Conservation (phyloP, 768 basidiomycete genomes). For the Kwoniella shandongensis region DNA sequence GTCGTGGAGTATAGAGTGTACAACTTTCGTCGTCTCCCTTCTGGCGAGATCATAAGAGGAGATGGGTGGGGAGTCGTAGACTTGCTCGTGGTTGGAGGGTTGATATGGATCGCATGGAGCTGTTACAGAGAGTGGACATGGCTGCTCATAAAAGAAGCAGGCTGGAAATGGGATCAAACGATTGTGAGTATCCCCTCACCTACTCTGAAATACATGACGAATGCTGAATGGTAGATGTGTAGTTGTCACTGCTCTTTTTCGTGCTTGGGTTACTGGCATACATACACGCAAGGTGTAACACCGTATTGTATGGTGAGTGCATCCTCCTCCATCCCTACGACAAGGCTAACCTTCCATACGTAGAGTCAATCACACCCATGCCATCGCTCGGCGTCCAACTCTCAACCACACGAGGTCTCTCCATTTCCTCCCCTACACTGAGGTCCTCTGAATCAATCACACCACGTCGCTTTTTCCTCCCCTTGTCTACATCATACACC, state of each 20-base stretch:
- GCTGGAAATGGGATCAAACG: not conserved
- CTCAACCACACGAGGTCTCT: slow-evolving; percentile 33
- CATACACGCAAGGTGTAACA: slow-evolving; percentile 9
- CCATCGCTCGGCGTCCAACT: slow-evolving; percentile 41
- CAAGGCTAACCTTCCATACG: slow-evolving; percentile 4
- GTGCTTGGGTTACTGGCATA: slow-evolving; percentile 1
- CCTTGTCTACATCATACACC: slow-evolving; percentile 21
- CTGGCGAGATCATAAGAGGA: slow-evolving; percentile 24
- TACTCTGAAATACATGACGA: too few species aligned
- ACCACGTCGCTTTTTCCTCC: slow-evolving; percentile 1
- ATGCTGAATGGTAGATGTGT: not conserved
- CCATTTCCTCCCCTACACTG: slow-evolving; percentile 18
- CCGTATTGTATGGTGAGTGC: slow-evolving; percentile 29
- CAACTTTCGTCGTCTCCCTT: slow-evolving; percentile 15
- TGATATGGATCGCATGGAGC: not conserved
- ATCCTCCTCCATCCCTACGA: not conserved
- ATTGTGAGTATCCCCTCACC: not conserved
- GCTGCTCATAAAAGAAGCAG: not conserved
- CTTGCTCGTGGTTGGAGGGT: not conserved
- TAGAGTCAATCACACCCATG: slow-evolving; percentile 42
- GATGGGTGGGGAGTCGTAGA: slow-evolving; percentile 31
- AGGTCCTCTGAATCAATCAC: not conserved
- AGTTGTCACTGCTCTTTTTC: not conserved
- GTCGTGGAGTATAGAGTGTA: slow-evolving; percentile 35
- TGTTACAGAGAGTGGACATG: not conserved